Conservation (phyloP, 2,329 filamentous ascomycete species). For the Fusarium sp. region DNA sequence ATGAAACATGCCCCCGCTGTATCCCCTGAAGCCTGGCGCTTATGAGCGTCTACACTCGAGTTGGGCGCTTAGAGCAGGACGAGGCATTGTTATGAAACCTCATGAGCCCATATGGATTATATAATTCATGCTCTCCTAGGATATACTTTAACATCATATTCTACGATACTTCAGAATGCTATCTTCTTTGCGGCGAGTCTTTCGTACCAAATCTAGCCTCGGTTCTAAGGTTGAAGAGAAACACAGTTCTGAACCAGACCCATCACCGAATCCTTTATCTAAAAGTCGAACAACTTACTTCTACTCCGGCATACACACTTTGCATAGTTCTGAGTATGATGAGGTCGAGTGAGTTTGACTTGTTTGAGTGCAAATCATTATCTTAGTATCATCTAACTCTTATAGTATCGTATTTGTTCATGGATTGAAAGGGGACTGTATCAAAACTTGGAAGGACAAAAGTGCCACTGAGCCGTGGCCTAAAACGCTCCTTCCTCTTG, state of each 20-base stretch:
- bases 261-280: accelerated
- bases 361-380: too few species aligned
- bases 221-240: neutral
- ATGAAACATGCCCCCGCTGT: slow-evolving; percentile 8
- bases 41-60: neutral
- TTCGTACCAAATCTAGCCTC: slow-evolving; percentile 5
- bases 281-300: neutral
- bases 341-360: slow-evolving; percentile 4
- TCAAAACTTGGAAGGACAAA: slow-evolving; percentile 28
- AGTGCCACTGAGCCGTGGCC: slow-evolving; percentile 7
- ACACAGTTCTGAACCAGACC: neutral
- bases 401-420: slow-evolving; percentile 33
- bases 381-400: too few species aligned
- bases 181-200: slow-evolving; percentile 1
- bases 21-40: neutral
- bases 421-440: slow-evolving; percentile 28
- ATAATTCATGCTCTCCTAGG: neutral
- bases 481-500: slow-evolving; percentile 4
- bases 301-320: slow-evolving; percentile 2
- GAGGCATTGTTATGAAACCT: neutral
- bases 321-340: slow-evolving; percentile 3
- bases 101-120: neutral
- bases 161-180: neutral
- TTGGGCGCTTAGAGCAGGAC: slow-evolving; percentile 23
- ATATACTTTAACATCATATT: neutral